Percentiles rank a stretch among this genome's conserved stretches.
Conservation (phyloP, 805 yeast species). For the Debaryomyces prosopidis region DNA sequence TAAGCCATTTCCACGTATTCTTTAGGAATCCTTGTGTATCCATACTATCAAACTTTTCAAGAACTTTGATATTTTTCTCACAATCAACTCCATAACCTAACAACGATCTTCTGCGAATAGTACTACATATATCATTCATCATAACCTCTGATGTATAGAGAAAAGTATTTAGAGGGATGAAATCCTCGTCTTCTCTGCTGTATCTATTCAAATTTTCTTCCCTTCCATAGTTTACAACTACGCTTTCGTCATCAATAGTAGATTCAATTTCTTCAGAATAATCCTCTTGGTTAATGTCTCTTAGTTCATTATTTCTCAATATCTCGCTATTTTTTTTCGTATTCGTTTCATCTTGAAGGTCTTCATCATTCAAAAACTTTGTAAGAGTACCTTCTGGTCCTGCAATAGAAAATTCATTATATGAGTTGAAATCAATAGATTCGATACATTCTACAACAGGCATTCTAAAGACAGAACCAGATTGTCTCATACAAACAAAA, state of each 20-base stretch:
- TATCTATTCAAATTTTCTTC: conserved; percentile 16
- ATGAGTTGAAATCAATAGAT: conserved; percentile 63
- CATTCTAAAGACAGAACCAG: conserved; percentile 85
- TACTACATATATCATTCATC: conserved; percentile 70
- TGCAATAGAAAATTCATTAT: conserved; percentile 61
- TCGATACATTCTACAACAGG: conserved; percentile 67
- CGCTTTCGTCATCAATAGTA: conserved; percentile 30
- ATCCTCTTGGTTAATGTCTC: conserved; percentile 7
- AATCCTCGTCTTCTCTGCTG: conserved; percentile 24
- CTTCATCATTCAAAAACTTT: conserved; percentile 36
- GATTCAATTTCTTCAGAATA: conserved; percentile 27
- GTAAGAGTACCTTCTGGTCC: conserved; percentile 59
- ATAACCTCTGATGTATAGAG: conserved; percentile 46
- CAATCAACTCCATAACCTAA: conserved; percentile 74
- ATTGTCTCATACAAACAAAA: conserved; percentile 84
- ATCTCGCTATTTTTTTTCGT: conserved; percentile 10
- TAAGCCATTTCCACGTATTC: conserved; percentile 92
- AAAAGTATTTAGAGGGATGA: conserved; percentile 27
- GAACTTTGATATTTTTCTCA: conserved; percentile 57
- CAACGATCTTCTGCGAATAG: conserved; percentile 70
- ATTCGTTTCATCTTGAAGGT: conserved; percentile 7
- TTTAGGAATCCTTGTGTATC: conserved; percentile 55
- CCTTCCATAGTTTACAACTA: conserved; percentile 5
- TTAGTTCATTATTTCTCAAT: conserved; percentile 12
- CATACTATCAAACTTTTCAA: conserved; percentile 51